These are phyloP conservation scores for Cyathus striatus DNA, from an alignment of 768 basidiomycete species.

Conservation along the genomic window DNA sequence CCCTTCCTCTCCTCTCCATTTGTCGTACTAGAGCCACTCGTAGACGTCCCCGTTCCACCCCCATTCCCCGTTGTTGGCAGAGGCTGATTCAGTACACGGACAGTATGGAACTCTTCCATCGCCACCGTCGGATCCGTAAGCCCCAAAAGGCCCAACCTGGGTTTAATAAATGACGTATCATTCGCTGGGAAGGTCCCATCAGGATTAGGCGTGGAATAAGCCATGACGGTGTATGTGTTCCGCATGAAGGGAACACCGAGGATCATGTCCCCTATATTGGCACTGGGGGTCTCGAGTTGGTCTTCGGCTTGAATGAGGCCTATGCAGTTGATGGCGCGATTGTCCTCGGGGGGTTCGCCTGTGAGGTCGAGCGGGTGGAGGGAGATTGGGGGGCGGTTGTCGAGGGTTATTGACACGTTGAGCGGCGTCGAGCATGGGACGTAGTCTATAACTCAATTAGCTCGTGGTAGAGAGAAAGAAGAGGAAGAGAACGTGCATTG, in stretches of 20 bases:
- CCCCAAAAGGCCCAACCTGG: conserved; percentile 55
- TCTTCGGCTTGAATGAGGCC: conserved; percentile 65
- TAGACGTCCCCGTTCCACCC: conserved; percentile 2
- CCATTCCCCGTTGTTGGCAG: conserved; percentile 20
- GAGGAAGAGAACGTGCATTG: conserved; percentile 43
- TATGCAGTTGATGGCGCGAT: conserved; percentile 43
- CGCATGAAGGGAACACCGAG: conserved; percentile 77
- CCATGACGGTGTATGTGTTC: conserved; percentile 75
- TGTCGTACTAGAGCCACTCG: conserved; percentile 11
- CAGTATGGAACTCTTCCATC: conserved; percentile 61
- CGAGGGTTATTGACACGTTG: conserved; percentile 66
- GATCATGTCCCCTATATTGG: conserved; percentile 59
- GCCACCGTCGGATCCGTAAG: conserved; percentile 62
- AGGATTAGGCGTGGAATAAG: conserved; percentile 44
- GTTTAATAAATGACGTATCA: conserved; percentile 17
- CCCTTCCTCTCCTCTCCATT: conserved; percentile 25
- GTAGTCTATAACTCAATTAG: conserved; percentile 45
- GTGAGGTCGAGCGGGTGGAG: conserved; percentile 78
- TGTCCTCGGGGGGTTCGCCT: conserved; percentile 34
- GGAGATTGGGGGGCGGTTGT: conserved; percentile 48
- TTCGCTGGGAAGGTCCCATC: conserved; percentile 37
- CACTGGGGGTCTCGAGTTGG: conserved; percentile 27
- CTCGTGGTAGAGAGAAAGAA: not conserved
- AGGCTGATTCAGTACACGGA: conserved; percentile 63
- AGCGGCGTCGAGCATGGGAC: conserved; percentile 67